These are phyloP conservation scores for Cymodocea nodosa DNA, from an alignment of 116 monocot genomes.

Conservation along the genomic window DNA sequence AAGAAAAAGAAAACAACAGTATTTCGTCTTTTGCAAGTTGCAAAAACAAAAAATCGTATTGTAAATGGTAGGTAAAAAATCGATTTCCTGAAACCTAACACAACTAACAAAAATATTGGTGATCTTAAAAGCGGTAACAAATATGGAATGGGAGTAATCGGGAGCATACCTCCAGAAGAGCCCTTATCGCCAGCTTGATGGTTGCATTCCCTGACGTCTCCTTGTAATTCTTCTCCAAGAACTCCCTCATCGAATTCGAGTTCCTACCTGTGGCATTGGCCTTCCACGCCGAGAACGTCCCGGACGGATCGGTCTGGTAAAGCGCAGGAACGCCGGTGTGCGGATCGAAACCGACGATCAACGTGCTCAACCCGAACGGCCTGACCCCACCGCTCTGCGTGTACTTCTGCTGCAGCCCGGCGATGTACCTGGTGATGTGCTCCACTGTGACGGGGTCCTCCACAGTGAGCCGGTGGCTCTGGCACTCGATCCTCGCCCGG, in stretches of 20 bases:
- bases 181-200: slow-evolving; percentile 62
- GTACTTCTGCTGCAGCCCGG: slow-evolving; percentile 87
- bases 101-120: no score
- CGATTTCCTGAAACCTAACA: no score
- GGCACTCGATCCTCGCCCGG: slow-evolving; percentile 76
- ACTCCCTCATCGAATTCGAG: slow-evolving; percentile 87
- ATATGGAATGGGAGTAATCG: no score
- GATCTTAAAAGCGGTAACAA: no score
- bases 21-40: no score
- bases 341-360: slow-evolving; percentile 86
- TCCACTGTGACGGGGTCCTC: slow-evolving; percentile 81
- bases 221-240: slow-evolving; percentile 86
- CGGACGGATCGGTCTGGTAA: slow-evolving; percentile 88
- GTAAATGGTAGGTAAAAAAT: no score
- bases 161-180: slow-evolving; percentile 58
- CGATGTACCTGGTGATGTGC: slow-evolving; percentile 83
- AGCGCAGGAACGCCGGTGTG: slow-evolving; percentile 46
- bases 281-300: slow-evolving; percentile 90
- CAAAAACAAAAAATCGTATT: no score
- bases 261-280: slow-evolving; percentile 91
- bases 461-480: slow-evolving; percentile 74
- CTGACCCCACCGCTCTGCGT: slow-evolving; percentile 82
- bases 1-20: no score
- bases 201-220: slow-evolving; percentile 75
- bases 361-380: slow-evolving; percentile 79